Conservation (phyloP, 768 basidiomycete species). For the Lactarius sp. region DNA sequence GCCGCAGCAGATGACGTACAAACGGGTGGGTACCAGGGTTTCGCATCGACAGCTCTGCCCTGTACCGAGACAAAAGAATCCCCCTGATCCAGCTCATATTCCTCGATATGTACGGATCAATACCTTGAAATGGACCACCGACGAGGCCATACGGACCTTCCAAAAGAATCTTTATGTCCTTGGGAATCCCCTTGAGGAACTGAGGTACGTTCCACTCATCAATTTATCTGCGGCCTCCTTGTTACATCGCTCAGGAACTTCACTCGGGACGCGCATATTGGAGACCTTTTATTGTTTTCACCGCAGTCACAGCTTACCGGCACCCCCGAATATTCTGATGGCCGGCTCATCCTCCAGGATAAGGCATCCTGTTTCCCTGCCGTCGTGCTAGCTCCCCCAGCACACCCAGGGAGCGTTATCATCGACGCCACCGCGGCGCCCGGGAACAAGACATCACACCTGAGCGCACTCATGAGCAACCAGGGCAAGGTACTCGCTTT, state of each 20-base stretch:
- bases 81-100: conserved; percentile 47
- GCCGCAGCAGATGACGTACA: conserved; percentile 55
- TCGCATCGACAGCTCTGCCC: not conserved
- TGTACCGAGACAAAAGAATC: conserved; percentile 3
- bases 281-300: conserved; percentile 74
- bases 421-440: conserved; percentile 97
- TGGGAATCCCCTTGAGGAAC: conserved; percentile 48
- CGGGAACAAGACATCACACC: conserved; percentile 95
- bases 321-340: conserved; percentile 65
- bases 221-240: not conserved
- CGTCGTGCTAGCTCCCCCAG: conserved; percentile 71
- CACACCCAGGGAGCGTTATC: conserved; percentile 48
- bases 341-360: conserved; percentile 90
- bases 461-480: conserved; percentile 82
- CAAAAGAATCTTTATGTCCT: conserved; percentile 50
- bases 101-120: conserved; percentile 88
- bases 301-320: conserved; percentile 62
- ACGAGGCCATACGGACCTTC: conserved; percentile 59
- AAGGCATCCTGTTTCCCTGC: conserved; percentile 98
- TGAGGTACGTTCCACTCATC: conserved; percentile 34
- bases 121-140: conserved; percentile 57
- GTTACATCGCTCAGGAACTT: conserved; percentile 47
- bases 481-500: conserved; percentile 59
- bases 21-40: conserved; percentile 45
- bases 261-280: conserved; percentile 72